These are phyloP conservation scores for Diutina neorugosa DNA, from an alignment of 1,139 yeast genomes.

Conservation along the genomic window DNA sequence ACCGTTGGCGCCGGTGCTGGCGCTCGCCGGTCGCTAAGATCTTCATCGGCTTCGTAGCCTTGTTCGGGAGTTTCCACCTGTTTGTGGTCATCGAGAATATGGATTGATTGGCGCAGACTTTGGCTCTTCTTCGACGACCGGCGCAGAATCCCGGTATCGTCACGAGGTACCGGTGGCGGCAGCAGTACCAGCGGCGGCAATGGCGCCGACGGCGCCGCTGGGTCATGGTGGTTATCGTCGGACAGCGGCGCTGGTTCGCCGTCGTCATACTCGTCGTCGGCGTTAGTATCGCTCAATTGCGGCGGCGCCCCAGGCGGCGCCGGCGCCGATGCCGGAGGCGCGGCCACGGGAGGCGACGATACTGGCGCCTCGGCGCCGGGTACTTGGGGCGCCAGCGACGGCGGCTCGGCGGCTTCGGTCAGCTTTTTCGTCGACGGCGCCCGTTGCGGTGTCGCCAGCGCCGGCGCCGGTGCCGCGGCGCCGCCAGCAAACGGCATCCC, in stretches of 20 bases:
- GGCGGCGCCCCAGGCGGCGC: background rate
- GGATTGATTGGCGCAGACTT: background rate
- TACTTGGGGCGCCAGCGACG: background rate
- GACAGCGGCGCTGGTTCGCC: background rate
- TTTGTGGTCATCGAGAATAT: background rate
- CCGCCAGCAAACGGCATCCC: constrained; percentile 52
- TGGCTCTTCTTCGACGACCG: background rate
- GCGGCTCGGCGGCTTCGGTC: constrained; percentile 6
- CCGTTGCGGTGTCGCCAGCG: constrained; percentile 30
- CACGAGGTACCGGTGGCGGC: background rate
- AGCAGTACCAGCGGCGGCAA: background rate
- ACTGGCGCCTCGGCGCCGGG: background rate
- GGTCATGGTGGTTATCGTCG: background rate
- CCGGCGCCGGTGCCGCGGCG: constrained; percentile 8
- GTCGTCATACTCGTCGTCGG: constrained; percentile 1
- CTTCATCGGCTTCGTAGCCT: constrained; percentile 43
- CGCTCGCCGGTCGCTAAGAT: constrained; percentile 21
- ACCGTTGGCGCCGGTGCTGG: no score
- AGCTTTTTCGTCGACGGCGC: constrained; percentile 13
- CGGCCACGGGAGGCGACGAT: no score
- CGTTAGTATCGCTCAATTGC: background rate
- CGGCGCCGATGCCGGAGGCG: no score
- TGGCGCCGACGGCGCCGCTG: background rate
- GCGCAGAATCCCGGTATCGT: background rate
- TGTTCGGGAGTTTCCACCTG: constrained; percentile 8